phyloP scores from a whole-genome alignment of 805 yeast species.

The Myxozyma udenii region DNA sequence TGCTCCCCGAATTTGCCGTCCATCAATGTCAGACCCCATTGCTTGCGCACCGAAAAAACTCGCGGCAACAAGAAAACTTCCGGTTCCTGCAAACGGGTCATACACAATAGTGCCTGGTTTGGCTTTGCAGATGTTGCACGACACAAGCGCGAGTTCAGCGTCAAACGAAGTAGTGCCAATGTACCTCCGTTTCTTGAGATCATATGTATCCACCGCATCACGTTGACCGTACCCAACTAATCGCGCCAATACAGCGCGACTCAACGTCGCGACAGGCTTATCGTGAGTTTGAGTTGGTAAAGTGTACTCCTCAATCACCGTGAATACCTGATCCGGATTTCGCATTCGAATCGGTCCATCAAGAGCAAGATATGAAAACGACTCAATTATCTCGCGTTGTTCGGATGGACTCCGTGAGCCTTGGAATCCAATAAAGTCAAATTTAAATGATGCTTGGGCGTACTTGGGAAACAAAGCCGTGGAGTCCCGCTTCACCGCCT shows the following conservation, averaged over 20 bases:
- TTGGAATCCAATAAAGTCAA: slow-evolving; percentile 74
- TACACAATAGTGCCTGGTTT: slow-evolving; percentile 63
- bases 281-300: slow-evolving; percentile 31
- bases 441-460: slow-evolving; percentile 61
- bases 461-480: slow-evolving; percentile 34
- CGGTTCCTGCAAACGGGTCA: slow-evolving; percentile 97
- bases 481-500: slow-evolving; percentile 41
- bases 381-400: slow-evolving; percentile 63
- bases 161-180: slow-evolving; percentile 97
- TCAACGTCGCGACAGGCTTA: slow-evolving; percentile 45
- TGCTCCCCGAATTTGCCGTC: slow-evolving; percentile 71
- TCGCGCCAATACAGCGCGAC: slow-evolving; percentile 70
- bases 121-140: slow-evolving; percentile 83
- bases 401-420: slow-evolving; percentile 56
- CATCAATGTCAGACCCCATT: slow-evolving; percentile 85
- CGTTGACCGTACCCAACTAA: slow-evolving; percentile 63
- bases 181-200: slow-evolving; percentile 74
- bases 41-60: slow-evolving; percentile 72
- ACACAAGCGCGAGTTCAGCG: slow-evolving; percentile 82
- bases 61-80: slow-evolving; percentile 86
- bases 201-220: slow-evolving; percentile 71
- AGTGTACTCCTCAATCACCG: slow-evolving; percentile 70
- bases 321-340: slow-evolving; percentile 65
- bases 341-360: slow-evolving; percentile 78
- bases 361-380: slow-evolving; percentile 66